Conservation (phyloP, 1,284 basidiomycete species). For the Fomitiporia mediterranea region DNA sequence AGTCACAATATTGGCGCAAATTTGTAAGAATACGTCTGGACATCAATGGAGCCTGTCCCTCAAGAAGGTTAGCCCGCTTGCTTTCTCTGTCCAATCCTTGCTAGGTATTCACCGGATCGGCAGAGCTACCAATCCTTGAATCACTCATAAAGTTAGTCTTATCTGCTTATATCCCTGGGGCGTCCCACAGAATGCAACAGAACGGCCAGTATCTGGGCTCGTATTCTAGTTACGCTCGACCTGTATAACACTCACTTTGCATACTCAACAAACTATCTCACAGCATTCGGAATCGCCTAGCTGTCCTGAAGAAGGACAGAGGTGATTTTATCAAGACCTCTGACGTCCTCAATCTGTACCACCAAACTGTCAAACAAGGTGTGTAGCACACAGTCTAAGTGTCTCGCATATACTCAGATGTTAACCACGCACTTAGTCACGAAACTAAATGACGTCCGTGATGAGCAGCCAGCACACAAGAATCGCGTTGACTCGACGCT, state of each 20-base stretch:
- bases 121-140: constrained; percentile 93
- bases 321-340: constrained; percentile 86
- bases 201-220: neutral
- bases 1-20: too few relatives aligned
- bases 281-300: constrained; percentile 89
- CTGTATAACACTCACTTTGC: constrained; percentile 13
- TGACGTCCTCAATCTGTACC: constrained; percentile 93
- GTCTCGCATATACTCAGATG: constrained; percentile 10
- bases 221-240: neutral
- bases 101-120: constrained; percentile 27
- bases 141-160: constrained; percentile 79
- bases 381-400: constrained; percentile 21
- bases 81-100: constrained; percentile 9
- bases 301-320: constrained; percentile 85
- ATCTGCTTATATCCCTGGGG: neutral
- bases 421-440: constrained; percentile 55
- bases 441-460: constrained; percentile 87
- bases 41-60: constrained; percentile 55
- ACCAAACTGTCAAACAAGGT: constrained; percentile 94
- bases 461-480: constrained; percentile 70
- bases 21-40: too few relatives aligned
- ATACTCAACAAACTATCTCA: constrained; percentile 27
- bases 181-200: constrained; percentile 8
- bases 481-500: constrained; percentile 92
- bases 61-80: constrained; percentile 57